Conservation (phyloP, 23 red algal species). For the Gracilariopsis chorda region DNA sequence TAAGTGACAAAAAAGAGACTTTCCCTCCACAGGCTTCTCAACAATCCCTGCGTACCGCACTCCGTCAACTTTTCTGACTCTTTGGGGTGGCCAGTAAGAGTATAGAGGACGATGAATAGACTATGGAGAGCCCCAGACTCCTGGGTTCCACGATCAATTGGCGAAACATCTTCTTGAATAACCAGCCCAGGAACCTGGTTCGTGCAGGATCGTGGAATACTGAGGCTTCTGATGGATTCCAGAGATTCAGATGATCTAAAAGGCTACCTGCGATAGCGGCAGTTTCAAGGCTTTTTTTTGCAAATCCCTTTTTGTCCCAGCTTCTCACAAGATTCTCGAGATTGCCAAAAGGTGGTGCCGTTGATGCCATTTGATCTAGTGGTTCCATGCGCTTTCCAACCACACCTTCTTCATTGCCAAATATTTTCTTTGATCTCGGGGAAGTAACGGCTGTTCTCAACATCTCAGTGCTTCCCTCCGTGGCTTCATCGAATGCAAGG, state of each 20-base stretch:
- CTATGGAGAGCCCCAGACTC: conserved; percentile 21
- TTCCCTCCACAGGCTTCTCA: conserved; percentile 53
- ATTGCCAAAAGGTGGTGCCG: conserved; percentile 29
- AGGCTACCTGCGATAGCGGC: background rate
- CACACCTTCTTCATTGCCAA: background rate
- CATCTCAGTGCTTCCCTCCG: background rate
- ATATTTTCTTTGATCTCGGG: background rate
- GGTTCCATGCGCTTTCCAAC: background rate
- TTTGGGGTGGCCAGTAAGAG: too few relatives aligned
- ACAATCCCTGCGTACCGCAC: too few relatives aligned
- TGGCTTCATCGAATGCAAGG: conserved; percentile 31
- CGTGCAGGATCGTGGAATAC: conserved; percentile 62
- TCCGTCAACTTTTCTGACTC: too few relatives aligned
- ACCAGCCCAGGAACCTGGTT: conserved; percentile 28
- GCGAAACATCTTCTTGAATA: conserved; percentile 57
- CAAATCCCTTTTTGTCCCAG: background rate
- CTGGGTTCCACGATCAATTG: conserved; percentile 37
- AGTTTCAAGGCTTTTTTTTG: background rate
- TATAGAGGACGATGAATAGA: conserved; percentile 28
- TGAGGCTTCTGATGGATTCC: conserved; percentile 3
- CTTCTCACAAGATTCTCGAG: conserved; percentile 7
- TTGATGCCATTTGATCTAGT: conserved; percentile 28
- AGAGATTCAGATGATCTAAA: conserved; percentile 44
- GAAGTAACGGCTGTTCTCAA: background rate
- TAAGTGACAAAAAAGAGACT: conserved; percentile 27